Evolutionary conservation across 2,329 filamentous ascomycete genomes (phyloP).

Genomic region (Trichophyton rubrum): DNA sequence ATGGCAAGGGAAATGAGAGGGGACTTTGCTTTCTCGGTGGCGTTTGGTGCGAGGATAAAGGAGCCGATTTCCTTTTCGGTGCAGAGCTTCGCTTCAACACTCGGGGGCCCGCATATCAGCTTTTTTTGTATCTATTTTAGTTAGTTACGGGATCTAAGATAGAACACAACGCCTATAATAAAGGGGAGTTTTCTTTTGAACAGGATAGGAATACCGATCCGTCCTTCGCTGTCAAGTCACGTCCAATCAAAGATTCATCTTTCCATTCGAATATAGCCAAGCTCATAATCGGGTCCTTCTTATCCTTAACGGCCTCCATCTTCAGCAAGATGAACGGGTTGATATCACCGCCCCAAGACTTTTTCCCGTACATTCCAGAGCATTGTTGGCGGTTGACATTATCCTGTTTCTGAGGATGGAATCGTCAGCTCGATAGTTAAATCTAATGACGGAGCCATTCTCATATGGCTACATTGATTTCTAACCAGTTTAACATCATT

Average conservation of each 20-base stretch:
- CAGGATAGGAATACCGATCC: slow-evolving; percentile 37
- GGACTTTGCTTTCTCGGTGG: slow-evolving; percentile 56
- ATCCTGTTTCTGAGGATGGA: slow-evolving; percentile 52
- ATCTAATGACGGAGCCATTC: neutral
- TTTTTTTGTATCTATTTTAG: slow-evolving; percentile 36
- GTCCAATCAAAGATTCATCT: slow-evolving; percentile 67
- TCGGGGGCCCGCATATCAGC: slow-evolving; percentile 64
- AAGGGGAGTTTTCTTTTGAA: neutral
- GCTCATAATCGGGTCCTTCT: slow-evolving; percentile 59
- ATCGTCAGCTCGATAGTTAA: neutral
- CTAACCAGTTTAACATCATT: slow-evolving; percentile 37
- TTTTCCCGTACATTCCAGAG: slow-evolving; percentile 85
- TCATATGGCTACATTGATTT: neutral
- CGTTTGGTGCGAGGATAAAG: slow-evolving; percentile 70
- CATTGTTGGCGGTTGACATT: slow-evolving; percentile 72
- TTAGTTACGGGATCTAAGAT: neutral
- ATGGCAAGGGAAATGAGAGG: slow-evolving; percentile 68
- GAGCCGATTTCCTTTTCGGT: slow-evolving; percentile 65
- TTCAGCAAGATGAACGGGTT: slow-evolving; percentile 83
- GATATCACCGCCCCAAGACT: slow-evolving; percentile 72
- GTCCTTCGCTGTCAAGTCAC: slow-evolving; percentile 44
- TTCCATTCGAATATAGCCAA: slow-evolving; percentile 90
- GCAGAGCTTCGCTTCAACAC: slow-evolving; percentile 58
- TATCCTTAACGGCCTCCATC: slow-evolving; percentile 51
- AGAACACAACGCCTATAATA: neutral